Percentiles rank a stretch among this genome's conserved stretches.
Conservation (phyloP, 257 asterid species). For the Catharanthus roseus region DNA sequence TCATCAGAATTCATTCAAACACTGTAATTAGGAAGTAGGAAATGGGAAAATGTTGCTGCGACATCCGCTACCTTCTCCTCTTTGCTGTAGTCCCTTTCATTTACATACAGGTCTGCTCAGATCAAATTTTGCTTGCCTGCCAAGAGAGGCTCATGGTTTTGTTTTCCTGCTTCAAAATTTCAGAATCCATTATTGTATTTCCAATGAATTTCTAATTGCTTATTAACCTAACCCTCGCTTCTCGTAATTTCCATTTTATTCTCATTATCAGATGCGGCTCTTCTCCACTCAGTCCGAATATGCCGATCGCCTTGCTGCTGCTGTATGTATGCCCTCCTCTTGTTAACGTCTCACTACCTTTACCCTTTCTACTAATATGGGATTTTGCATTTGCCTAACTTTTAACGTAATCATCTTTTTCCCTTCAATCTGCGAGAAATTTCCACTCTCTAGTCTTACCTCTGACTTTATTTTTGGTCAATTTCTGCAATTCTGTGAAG, state of each 20-base stretch:
- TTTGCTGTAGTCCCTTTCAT: conserved; percentile 64
- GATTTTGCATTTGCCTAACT: background rate
- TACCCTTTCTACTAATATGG: background rate
- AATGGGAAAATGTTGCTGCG: conserved; percentile 46
- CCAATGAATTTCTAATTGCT: background rate
- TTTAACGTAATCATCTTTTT: no score
- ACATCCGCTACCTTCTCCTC: conserved; percentile 71
- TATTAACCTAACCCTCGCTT: no score
- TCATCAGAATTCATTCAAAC: no score
- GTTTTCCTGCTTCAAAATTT: background rate
- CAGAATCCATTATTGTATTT: background rate
- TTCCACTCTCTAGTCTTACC: background rate
- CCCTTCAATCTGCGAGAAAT: no score
- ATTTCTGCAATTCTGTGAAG: background rate
- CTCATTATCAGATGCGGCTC: conserved; percentile 78
- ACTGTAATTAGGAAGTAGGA: background rate
- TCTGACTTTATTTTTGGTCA: background rate
- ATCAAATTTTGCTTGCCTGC: no score
- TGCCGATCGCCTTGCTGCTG: conserved; percentile 87
- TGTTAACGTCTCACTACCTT: background rate
- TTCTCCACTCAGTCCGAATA: conserved; percentile 74
- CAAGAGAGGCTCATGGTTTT: background rate
- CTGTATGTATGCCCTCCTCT: conserved; percentile 40
- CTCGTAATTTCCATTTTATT: background rate
- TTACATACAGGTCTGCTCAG: conserved; percentile 60